Evolutionary conservation across 2,329 filamentous ascomycete species (phyloP), one percentile per base, ranked within the genome.

Genomic region (Acarospora socialis): DNA sequence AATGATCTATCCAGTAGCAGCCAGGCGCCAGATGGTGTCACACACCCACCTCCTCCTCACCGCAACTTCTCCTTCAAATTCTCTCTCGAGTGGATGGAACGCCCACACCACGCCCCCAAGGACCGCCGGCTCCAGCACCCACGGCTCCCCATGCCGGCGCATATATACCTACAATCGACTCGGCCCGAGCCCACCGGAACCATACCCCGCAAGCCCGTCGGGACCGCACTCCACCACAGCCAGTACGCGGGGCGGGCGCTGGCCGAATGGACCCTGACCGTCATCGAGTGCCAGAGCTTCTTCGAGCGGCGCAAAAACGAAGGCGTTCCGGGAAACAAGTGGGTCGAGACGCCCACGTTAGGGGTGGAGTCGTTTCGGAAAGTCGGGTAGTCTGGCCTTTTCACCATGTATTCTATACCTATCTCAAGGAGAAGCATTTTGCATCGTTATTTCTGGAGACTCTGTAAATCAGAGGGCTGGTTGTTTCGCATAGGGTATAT

Each of bases 11-110:
- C n/a, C n/a, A n/a, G n/a, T n/a, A n/a, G n/a, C n/a, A n/a, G n/a
- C n/a, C n/a, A n/a, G n/a, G n/a, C n/a, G n/a, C n/a, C n/a, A n/a
- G n/a, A n/a, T n/a, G n/a, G n/a, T n/a, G n/a, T 48, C 15, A 34
- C 37, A 20, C 52, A 50, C 23, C 56, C 48, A 38, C 57, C 48
- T n/a, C 53, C 52, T 28, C 34, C 43, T 2, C 67, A 71, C 41
- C 68, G 68, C 35, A 60, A 57, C 23, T 73, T 68, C 42, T 70
- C 63, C 40, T 79, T 79, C 59, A 74, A 71, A 37, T 79, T 79
- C 48, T 76, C 72, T 1, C 56, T 79, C n/a, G 74, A 79, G 48
- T 75, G 65, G 63, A 61, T 68, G 29, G 67, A 71, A 35, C 65
- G 66, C 45, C 53, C 66, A 48, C 49, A 62, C 43, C 52, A 56